These are phyloP conservation scores for Euphorbia tirucalli DNA, from an alignment of 345 rosid species.

Conservation along the genomic window DNA sequence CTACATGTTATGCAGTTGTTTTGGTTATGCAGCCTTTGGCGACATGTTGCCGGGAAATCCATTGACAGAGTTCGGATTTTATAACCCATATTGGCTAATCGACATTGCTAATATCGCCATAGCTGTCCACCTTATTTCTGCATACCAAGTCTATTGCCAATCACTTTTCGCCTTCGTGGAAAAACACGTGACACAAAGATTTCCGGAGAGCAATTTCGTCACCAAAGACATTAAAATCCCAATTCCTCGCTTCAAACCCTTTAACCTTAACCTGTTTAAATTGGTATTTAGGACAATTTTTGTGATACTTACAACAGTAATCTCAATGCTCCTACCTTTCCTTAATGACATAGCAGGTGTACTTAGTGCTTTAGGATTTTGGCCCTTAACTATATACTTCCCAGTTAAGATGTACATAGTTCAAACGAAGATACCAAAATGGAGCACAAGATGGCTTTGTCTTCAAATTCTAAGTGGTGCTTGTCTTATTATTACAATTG, in stretches of 20 bases:
- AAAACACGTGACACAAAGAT: constrained; percentile 42
- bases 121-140: constrained; percentile 76
- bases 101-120: constrained; percentile 86
- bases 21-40: constrained; percentile 92
- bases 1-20: constrained; percentile 85
- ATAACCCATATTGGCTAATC: constrained; percentile 82
- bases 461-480: constrained; percentile 67
- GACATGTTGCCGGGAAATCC: constrained; percentile 78
- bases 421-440: constrained; percentile 61
- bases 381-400: constrained; percentile 88
- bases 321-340: constrained; percentile 86
- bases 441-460: constrained; percentile 78
- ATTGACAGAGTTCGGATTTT: constrained; percentile 73
- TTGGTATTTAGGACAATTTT: constrained; percentile 74
- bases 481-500: constrained; percentile 62
- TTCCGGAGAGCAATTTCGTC: constrained; percentile 58
- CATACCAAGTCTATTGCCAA: constrained; percentile 93
- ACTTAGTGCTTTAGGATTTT: constrained; percentile 84
- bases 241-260: constrained; percentile 42
- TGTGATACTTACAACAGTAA: constrained; percentile 59
- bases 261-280: constrained; percentile 66
- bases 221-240: constrained; percentile 52
- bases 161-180: constrained; percentile 81
- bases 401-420: constrained; percentile 86
- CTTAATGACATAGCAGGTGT: constrained; percentile 73